Percentiles rank a stretch among this genome's conserved stretches.
Evolutionary conservation across 495 filamentous ascomycete species (phyloP).

Genomic region (Tuber magnatum): DNA sequence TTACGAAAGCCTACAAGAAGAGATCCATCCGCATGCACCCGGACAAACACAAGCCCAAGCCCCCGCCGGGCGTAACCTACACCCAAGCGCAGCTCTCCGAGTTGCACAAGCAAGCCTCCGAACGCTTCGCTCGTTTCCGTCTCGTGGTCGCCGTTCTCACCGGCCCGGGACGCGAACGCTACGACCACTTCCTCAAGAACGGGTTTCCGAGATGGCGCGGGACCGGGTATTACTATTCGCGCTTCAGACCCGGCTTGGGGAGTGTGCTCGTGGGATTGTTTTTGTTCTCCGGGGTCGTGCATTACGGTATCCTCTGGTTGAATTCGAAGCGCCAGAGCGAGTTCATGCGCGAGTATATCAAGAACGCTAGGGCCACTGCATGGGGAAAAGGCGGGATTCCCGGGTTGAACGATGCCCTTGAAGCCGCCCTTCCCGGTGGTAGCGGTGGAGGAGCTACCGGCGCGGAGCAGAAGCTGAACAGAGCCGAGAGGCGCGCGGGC

Average conservation of each 20-base stretch:
- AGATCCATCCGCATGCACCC: slow-evolving; percentile 76
- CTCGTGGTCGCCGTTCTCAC: slow-evolving; percentile 78
- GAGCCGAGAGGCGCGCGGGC: slow-evolving; percentile 76
- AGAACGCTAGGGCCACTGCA: slow-evolving; percentile 74
- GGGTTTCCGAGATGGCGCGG: slow-evolving; percentile 95
- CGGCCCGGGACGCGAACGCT: slow-evolving; percentile 70
- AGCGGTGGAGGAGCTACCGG: slow-evolving; percentile 48
- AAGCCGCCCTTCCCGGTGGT: slow-evolving; percentile 42
- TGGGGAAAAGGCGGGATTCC: slow-evolving; percentile 64
- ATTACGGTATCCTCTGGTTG: slow-evolving; percentile 76
- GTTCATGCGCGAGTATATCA: slow-evolving; percentile 85
- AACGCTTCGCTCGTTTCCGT: slow-evolving; percentile 73
- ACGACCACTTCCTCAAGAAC: slow-evolving; percentile 89
- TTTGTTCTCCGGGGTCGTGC: slow-evolving; percentile 69
- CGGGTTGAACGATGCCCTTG: slow-evolving; percentile 41
- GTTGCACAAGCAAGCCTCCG: slow-evolving; percentile 65
- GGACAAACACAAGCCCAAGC: slow-evolving; percentile 74
- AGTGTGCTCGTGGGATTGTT: slow-evolving; percentile 79
- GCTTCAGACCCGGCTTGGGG: slow-evolving; percentile 82
- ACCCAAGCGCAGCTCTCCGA: slow-evolving; percentile 63
- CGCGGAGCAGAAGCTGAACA: slow-evolving; percentile 58
- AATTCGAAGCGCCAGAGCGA: slow-evolving; percentile 81
- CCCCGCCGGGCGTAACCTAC: slow-evolving; percentile 52
- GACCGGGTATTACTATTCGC: slow-evolving; percentile 93
- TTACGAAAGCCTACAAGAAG: slow-evolving; percentile 89